Percentiles rank a stretch among this genome's conserved stretches.
Evolutionary conservation across 768 basidiomycete species (phyloP).

Genomic region (Clitopilus passeckerianus): DNA sequence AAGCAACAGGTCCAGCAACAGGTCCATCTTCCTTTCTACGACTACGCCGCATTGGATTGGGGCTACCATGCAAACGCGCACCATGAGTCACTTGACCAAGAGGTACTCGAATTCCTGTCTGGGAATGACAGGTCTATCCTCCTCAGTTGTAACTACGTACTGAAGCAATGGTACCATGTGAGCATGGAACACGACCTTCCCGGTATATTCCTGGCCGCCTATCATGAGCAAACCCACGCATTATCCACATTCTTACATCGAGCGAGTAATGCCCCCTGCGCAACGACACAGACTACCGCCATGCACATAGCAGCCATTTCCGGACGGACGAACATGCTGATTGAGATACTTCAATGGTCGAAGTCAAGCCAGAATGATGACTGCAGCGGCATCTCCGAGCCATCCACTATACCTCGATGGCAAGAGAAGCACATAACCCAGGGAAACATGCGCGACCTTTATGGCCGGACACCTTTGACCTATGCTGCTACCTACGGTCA

Average conservation of each 20-base stretch:
- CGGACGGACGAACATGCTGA: too few relatives aligned
- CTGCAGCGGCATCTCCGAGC: neutral
- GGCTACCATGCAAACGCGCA: neutral
- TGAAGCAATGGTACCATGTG: neutral
- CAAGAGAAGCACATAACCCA: neutral
- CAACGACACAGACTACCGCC: neutral
- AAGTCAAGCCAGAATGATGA: too few relatives aligned
- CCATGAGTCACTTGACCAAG: neutral
- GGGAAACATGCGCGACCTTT: neutral
- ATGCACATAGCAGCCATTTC: neutral
- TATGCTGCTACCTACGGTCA: neutral
- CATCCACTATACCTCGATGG: neutral
- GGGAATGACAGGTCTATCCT: neutral
- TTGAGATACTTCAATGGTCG: too few relatives aligned
- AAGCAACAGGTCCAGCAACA: neutral
- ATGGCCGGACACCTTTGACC: neutral
- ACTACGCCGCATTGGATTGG: neutral
- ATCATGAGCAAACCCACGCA: neutral
- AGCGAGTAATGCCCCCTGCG: neutral
- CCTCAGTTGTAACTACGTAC: neutral
- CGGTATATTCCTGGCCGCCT: neutral
- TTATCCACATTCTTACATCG: neutral
- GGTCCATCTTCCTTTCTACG: neutral
- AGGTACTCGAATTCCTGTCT: neutral
- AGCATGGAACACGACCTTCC: neutral